Evolutionary conservation across 352 stramenopile species (phyloP), one percentile per base, ranked within the genome.

Genomic region (Phytophthora brassicae): DNA sequence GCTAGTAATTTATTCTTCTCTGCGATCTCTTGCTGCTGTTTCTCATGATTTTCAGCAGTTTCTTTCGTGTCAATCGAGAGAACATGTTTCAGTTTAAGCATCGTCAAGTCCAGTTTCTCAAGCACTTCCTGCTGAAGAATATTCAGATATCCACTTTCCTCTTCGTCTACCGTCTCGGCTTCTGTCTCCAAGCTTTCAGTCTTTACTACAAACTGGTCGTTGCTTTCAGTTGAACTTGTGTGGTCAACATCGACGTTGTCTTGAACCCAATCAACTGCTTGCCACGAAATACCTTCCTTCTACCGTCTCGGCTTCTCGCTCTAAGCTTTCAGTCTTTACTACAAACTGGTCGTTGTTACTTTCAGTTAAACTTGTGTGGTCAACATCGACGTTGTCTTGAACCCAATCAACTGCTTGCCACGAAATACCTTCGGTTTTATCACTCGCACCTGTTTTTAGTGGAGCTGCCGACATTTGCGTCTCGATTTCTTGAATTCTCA

Each of bases 71-170:
- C 70, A 23, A 89, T 74, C 2, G 42, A 57, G 1, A 89, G 68
- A 19, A 84, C 69, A 35, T 89, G 79, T 16, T 70, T 75, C n/a
- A 89, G 66, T 54, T 77, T 77, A 11, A 89, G 42, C 6, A 89
- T 89, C n/a, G 79, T 83, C 2, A 87, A 57, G n/a, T 87, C 70
- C 4, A 89, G 67, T 16, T 87, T 84, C 46, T 86, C 68, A 11
- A 86, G 39, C 7, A 89, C 74, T 13, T 86, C 56, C 3, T 51
- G 58, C 53, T 85, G 58, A 0, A 89, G 17, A n/a, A 85, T 47
- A 13, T 77, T 63, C n/a, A 69, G 43, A 24, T 79, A 80, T 22
- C 22, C 12, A 4, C 24, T 47, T 42, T 62, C 41, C 22, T 24
- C 26, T 16, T 45, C 26, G 14, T 48, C 45, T 16, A 11, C 12